Conservation (phyloP, 129 eudicot species). For the Helianthus tuberosus region DNA sequence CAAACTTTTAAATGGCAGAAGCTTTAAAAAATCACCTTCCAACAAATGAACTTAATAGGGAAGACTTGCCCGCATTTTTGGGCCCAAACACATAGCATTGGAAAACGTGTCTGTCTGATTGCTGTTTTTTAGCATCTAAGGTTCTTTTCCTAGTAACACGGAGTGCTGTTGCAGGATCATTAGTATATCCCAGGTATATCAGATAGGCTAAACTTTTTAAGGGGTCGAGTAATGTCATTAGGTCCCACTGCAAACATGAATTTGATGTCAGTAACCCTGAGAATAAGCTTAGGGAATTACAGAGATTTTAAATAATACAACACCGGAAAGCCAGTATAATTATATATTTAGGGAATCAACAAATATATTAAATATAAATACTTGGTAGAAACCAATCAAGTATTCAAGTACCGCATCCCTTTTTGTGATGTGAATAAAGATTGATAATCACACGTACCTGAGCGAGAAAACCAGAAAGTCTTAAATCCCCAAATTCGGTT, state of each 20-base stretch:
- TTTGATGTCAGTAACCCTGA: conserved; percentile 9
- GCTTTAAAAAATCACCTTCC: conserved; percentile 60
- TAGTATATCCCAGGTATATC: conserved; percentile 73
- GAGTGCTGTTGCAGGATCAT: conserved; percentile 82
- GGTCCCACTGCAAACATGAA: conserved; percentile 72
- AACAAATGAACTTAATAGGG: conserved; percentile 65
- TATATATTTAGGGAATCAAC: not conserved
- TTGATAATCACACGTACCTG: conserved; percentile 50
- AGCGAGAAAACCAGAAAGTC: conserved; percentile 78
- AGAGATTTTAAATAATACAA: conserved; percentile 1
- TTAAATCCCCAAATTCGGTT: conserved; percentile 67
- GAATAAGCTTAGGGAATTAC: conserved; percentile 6
- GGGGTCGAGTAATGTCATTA: conserved; percentile 86
- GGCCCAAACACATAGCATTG: conserved; percentile 93
- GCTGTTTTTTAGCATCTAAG: conserved; percentile 77
- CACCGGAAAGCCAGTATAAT: conserved; percentile 6
- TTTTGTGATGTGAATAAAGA: conserved; percentile 5
- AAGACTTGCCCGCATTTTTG: conserved; percentile 77
- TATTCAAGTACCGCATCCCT: not conserved
- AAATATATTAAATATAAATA: not conserved
- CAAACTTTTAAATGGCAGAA: not conserved
- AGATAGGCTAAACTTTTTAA: conserved; percentile 78
- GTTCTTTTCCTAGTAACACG: conserved; percentile 73
- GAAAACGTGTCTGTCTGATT: conserved; percentile 84
- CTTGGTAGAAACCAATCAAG: not conserved